Evolutionary conservation across 2,329 filamentous ascomycete genomes (phyloP), one percentile per base, ranked within the genome.

Genomic region (Lachnum nothofagi): DNA sequence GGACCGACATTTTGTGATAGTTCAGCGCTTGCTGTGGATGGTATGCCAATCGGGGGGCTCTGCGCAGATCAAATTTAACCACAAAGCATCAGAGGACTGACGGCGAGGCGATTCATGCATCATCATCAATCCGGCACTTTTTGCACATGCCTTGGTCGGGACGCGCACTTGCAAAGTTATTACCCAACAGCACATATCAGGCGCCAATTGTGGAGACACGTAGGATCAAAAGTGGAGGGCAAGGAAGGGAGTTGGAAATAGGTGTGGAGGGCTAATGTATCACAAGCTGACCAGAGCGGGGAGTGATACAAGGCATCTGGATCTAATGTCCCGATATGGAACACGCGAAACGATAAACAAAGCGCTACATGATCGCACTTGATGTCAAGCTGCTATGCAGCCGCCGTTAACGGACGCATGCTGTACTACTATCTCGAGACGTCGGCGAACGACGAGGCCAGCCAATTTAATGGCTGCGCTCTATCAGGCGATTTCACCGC

Each of bases 181-280:
- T 61, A 57, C 44, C 55, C 54, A 56, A 57, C 33, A 48, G 35
- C 40, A 42, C 47, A 55, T 47, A 47, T 46, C 46, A 54, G 55
- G 49, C 48, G 46, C 49, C 33, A 42, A 55, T 45, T 59, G 56
- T 63, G 62, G 61, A 63, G 57, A 59, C 57, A 59, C 52, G 51
- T 56, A 50, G 42, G 31, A 57, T 44, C 57, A 63, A 62, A 58
- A 63, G 61, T 64, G 63, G 62, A 62, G 59, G 60, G 17, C 55
- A 62, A 59, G 61, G 59, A 61, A 60, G 57, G 59, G 19, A 48
- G 24, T 25, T 23, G 49, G 16, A 44, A 35, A 45, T 29, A 60
- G 58, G 60, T 63, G 63, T 64, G 63, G 60, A 65, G 60, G 56
- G 56, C 62, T 64, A 63, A 57, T 45, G 59, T 41, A 54, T 51